These are phyloP conservation scores for Astraeus odoratus DNA, from an alignment of 768 basidiomycete species.

Conservation along the genomic window DNA sequence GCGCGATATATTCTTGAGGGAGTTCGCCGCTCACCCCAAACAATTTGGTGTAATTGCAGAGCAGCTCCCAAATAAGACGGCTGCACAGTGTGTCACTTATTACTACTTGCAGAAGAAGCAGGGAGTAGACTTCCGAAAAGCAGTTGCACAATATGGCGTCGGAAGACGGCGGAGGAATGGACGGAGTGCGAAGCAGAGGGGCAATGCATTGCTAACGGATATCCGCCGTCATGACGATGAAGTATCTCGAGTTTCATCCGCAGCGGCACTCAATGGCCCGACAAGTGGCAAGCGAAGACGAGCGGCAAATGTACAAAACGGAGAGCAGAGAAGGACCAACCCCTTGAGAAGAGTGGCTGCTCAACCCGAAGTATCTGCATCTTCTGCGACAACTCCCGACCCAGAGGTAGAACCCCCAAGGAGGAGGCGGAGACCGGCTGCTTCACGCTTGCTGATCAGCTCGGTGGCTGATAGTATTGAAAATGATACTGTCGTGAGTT, in stretches of 20 bases:
- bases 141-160: constrained; percentile 58
- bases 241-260: constrained; percentile 22
- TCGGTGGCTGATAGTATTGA: constrained; percentile 27
- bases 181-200: constrained; percentile 60
- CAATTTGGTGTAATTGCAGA: constrained; percentile 93
- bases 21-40: constrained; percentile 82
- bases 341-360: constrained; percentile 32
- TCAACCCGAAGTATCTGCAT: constrained; percentile 42
- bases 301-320: constrained; percentile 22
- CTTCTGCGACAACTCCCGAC: constrained; percentile 48
- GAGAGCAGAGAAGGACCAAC: constrained; percentile 29
- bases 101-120: constrained; percentile 95
- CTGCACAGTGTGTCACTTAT: constrained; percentile 84
- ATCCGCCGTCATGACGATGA: constrained; percentile 69
- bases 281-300: constrained; percentile 36
- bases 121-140: constrained; percentile 76
- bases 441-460: constrained; percentile 22
- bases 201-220: constrained; percentile 74
- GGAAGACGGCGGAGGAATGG: constrained; percentile 57
- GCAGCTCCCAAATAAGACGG: constrained; percentile 74
- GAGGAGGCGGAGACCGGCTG: constrained; percentile 33
- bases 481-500: constrained; percentile 25
- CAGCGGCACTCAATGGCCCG: constrained; percentile 14
- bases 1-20: constrained; percentile 67
- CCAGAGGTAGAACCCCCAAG: constrained; percentile 57